Evolutionary conservation across 345 rosid genomes (phyloP), one percentile per base, ranked within the genome.

Genomic region (Populus nigra): DNA sequence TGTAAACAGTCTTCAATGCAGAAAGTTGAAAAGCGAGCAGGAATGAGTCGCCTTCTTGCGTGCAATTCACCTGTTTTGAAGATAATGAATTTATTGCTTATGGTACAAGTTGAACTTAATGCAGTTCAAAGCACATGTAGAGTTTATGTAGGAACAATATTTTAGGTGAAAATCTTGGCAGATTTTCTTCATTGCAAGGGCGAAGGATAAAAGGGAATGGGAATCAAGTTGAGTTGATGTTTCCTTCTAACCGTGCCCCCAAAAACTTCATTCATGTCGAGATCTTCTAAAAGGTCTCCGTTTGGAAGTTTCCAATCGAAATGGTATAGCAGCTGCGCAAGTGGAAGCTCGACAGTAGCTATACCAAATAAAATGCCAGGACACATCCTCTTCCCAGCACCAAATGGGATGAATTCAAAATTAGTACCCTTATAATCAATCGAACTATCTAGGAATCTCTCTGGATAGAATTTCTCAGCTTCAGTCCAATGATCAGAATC

Each of bases 391-490:
- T 15, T 73, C 39, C 76, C 76, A 15, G 69, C 15, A 7, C 76
- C 76, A 61, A 73, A 73, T 38, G 76, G 76, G 18, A 73, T n/a
- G 11, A 73, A 25, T 39, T 73, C 69, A 7, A 61, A 73, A 23
- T 73, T 31, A 16, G 8, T 61, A 4, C 76, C 76, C 9, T 23
- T 73, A 23, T 22, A 73, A 61, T 73, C 68, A 41, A 38, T 23
- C 3, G 38, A 25, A 15, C 49, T 61, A 13, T 61, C 68, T 7
- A 38, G 8, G 43, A 73, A 73, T 61, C 76, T 73, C 38, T 61
- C 55, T 3, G 76, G 76, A 73, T 23, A 0, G 63, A 73, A 73
- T 7, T 1, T 62, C 43, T 73, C 76, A 61, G 68, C 20, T 35
- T 73, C 67, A 2, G 2, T 11, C 77, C 69, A 62, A 2, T n/a